Conservation (phyloP, 78 protist species). For the Neovahlkampfia damariscottae region DNA sequence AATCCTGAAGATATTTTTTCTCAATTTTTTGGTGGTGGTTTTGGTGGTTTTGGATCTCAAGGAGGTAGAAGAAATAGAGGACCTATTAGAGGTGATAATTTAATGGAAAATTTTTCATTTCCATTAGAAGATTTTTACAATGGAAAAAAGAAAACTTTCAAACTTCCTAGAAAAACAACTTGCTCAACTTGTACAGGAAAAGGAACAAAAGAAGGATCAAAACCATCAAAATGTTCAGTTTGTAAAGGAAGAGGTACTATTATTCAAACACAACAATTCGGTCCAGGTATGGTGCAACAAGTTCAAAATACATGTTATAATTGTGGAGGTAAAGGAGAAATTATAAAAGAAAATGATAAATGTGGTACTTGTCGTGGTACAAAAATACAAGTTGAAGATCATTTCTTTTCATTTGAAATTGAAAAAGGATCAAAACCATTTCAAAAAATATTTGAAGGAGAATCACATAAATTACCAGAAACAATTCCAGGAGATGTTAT, state of each 20-base stretch:
- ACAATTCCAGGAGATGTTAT: slow-evolving; percentile 87
- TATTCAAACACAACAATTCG: slow-evolving; percentile 1
- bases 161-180: slow-evolving; percentile 51
- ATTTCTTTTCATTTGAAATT: slow-evolving; percentile 73
- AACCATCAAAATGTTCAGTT: no score
- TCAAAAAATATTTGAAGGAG: slow-evolving; percentile 80
- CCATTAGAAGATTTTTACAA: slow-evolving; percentile 86
- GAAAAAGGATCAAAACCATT: slow-evolving; percentile 79
- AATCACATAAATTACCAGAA: slow-evolving; percentile 79
- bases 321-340: slow-evolving; percentile 1
- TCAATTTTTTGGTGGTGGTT: neutral
- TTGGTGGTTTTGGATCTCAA: no score
- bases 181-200: no score
- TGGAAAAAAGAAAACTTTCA: slow-evolving; percentile 75
- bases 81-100: no score
- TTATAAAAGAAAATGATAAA: neutral
- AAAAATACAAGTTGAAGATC: slow-evolving; percentile 55
- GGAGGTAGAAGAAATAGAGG: neutral
- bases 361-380: slow-evolving; percentile 72
- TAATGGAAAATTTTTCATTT: no score
- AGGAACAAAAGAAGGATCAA: no score
- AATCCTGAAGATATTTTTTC: neutral
- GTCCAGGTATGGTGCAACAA: slow-evolving; percentile 23
- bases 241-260: no score
- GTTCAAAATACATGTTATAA: neutral